phyloP scores from a whole-genome alignment of 2,329 filamentous ascomycete genomes.

The Calonectria pseudoreteaudii region DNA sequence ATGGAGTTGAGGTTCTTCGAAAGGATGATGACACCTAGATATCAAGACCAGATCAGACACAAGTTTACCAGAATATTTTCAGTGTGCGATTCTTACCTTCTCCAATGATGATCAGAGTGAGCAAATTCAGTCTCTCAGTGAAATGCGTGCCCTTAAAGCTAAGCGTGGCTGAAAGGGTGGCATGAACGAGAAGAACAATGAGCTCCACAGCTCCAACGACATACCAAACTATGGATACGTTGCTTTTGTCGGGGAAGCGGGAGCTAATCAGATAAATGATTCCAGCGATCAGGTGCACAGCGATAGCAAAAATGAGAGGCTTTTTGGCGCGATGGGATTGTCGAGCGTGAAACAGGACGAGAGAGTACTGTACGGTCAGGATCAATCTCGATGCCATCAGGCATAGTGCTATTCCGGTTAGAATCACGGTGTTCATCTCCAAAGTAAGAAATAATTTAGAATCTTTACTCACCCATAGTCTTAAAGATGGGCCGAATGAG shows the following conservation, averaged over 20 bases:
- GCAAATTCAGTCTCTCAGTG: constrained; percentile 19
- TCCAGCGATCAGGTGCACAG: background rate
- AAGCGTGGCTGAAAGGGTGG: constrained; percentile 1
- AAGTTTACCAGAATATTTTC: too few relatives aligned
- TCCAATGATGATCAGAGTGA: constrained; percentile 22
- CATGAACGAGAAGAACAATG: constrained; percentile 7
- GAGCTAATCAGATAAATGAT: constrained; percentile 4
- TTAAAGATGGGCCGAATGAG: constrained; percentile 9
- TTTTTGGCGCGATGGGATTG: background rate
- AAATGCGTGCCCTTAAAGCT: constrained; percentile 21
- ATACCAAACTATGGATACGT: constrained; percentile 7
- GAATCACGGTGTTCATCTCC: too few relatives aligned
- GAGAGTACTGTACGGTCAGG: constrained; percentile 8
- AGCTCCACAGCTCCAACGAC: constrained; percentile 6
- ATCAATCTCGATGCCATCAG: constrained; percentile 11
- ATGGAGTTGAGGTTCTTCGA: constrained; percentile 15
- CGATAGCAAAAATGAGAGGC: background rate
- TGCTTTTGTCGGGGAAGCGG: too few relatives aligned
- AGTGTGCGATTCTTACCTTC: background rate
- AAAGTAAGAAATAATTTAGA: too few relatives aligned
- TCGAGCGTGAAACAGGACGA: constrained; percentile 12
- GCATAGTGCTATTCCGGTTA: background rate
- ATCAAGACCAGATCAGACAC: too few relatives aligned
- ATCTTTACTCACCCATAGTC: constrained; percentile 1
- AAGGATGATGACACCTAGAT: constrained; percentile 17